phyloP scores from a whole-genome alignment of 345 rosid species.

The Pelargonium nanum region DNA sequence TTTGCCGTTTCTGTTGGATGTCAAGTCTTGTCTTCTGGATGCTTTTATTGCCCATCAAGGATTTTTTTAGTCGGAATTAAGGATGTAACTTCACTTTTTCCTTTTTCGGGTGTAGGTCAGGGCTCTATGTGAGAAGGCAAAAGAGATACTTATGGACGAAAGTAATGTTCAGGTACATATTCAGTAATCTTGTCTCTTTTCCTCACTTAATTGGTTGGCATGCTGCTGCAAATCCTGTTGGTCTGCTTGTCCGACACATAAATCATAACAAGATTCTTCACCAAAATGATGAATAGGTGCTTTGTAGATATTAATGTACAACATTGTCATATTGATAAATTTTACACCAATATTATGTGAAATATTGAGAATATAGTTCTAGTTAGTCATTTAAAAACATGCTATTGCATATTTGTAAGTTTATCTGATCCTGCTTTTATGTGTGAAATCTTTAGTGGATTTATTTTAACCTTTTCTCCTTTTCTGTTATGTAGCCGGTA shows the following conservation, averaged over 20 bases:
- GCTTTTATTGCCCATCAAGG: neutral
- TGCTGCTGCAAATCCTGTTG: no score
- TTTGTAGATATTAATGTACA: no score
- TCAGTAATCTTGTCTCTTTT: neutral
- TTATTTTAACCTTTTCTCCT: neutral
- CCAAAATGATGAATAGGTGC: no score
- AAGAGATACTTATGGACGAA: constrained; percentile 70
- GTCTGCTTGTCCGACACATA: no score
- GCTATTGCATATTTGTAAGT: no score
- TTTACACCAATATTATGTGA: no score
- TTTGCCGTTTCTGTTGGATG: neutral
- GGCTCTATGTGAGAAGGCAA: constrained; percentile 58
- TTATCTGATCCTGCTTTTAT: no score
- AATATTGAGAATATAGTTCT: neutral
- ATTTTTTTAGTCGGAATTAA: neutral
- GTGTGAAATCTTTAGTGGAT: neutral
- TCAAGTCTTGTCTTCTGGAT: neutral
- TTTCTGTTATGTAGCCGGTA: neutral
- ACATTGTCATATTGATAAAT: neutral
- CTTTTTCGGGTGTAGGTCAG: constrained; percentile 42
- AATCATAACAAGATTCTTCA: no score
- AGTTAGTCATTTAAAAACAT: neutral
- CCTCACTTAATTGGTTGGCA: neutral
- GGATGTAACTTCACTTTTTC: neutral
- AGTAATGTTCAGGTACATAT: constrained; percentile 64